These are phyloP conservation scores for Lepidium campestre DNA, from an alignment of 441 rosid genomes.

Conservation along the genomic window DNA sequence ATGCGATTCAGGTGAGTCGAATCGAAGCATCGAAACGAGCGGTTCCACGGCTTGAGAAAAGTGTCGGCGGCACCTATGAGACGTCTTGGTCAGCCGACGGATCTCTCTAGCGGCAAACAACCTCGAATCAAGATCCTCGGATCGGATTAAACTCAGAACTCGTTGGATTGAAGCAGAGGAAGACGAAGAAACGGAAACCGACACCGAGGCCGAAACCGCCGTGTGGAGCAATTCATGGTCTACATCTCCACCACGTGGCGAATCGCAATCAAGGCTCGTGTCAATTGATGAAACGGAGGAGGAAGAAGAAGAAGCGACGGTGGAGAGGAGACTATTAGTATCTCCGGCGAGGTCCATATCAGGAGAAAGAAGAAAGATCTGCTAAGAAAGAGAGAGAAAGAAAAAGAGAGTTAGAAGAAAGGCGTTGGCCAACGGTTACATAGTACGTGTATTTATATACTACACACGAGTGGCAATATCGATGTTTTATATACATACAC, in stretches of 20 bases:
- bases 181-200: constrained; percentile 23
- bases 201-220: constrained; percentile 1
- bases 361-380: constrained; percentile 14
- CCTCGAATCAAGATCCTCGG: constrained; percentile 46
- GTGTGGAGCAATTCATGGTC: constrained; percentile 16
- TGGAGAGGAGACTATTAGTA: neutral
- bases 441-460: constrained; percentile 20
- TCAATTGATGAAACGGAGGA: constrained; percentile 38
- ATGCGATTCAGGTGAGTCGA: constrained; percentile 39
- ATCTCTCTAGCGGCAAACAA: constrained; percentile 78
- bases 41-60: constrained; percentile 58
- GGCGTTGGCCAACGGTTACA: constrained; percentile 43
- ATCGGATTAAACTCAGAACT: constrained; percentile 45
- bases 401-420: constrained; percentile 9
- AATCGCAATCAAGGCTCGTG: constrained; percentile 31
- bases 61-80: constrained; percentile 76
- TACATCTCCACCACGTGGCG: constrained; percentile 41
- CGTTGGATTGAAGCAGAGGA: constrained; percentile 40
- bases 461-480: constrained; percentile 4
- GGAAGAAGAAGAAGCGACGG: constrained; percentile 32
- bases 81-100: constrained; percentile 86
- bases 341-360: constrained; percentile 28
- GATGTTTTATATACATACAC: neutral
- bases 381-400: constrained; percentile 3
- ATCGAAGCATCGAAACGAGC: constrained; percentile 73